Evolutionary conservation across 352 stramenopile genomes (phyloP).

Genomic region (Globisporangium splendens): DNA sequence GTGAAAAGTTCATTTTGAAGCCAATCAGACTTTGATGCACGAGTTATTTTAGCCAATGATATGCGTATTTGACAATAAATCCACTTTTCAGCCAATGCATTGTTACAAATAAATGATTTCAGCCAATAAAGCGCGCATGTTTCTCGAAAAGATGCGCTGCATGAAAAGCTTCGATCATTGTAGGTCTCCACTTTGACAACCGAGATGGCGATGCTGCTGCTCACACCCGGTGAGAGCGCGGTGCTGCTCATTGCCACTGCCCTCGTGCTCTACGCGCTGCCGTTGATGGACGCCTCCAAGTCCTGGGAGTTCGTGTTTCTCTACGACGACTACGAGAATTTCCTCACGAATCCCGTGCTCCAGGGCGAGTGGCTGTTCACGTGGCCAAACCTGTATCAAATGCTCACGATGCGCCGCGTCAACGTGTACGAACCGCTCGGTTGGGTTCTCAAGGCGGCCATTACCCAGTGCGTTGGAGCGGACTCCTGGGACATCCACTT

Average conservation of each 20-base stretch:
- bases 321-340: conserved; percentile 65
- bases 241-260: not conserved
- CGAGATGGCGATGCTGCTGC: not conserved
- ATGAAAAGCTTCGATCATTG: not conserved
- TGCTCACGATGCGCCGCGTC: conserved; percentile 52
- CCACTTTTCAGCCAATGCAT: not conserved
- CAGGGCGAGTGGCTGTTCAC: conserved; percentile 24
- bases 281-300: not conserved
- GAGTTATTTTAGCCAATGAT: not conserved
- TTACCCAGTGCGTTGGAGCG: conserved; percentile 29
- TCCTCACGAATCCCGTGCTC: conserved; percentile 46
- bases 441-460: conserved; percentile 57
- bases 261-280: not conserved
- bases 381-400: conserved; percentile 26
- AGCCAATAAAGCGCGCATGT: not conserved
- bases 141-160: not conserved
- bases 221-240: conserved; percentile 4
- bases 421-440: conserved; percentile 70
- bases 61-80: not conserved
- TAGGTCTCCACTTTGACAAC: not conserved
- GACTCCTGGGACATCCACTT: conserved; percentile 40
- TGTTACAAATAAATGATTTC: not conserved
- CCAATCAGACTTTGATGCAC: too few species aligned
- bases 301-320: conserved; percentile 46
- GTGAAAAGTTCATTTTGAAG: too few species aligned